These are phyloP conservation scores for Aquilaria agallochum DNA, from an alignment of 441 rosid genomes.

Conservation along the genomic window DNA sequence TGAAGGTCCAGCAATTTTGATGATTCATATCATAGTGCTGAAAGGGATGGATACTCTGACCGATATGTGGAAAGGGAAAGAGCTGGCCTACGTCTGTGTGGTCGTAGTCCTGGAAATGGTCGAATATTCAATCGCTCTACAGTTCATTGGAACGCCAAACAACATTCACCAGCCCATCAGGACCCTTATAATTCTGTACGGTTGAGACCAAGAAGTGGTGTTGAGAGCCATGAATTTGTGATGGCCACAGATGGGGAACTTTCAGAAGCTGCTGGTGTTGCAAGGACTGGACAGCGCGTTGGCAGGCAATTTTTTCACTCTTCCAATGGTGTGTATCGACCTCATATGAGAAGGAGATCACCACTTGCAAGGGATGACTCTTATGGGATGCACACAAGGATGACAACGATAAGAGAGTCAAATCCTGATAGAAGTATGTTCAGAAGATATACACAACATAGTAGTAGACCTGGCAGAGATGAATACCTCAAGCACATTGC, in stretches of 20 bases:
- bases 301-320: slow-evolving; percentile 31
- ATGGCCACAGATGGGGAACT: slow-evolving; percentile 23
- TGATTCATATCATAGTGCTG: slow-evolving; percentile 22
- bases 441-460: slow-evolving; percentile 30
- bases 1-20: slow-evolving; percentile 24
- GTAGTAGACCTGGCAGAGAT: slow-evolving; percentile 25
- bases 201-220: slow-evolving; percentile 26
- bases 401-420: slow-evolving; percentile 25
- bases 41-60: slow-evolving; percentile 22
- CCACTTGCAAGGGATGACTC: slow-evolving; percentile 23
- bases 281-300: slow-evolving; percentile 27
- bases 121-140: slow-evolving; percentile 19
- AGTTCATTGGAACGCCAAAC: slow-evolving; percentile 27
- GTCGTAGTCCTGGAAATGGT: slow-evolving; percentile 34
- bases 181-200: slow-evolving; percentile 26
- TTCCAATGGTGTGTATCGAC: slow-evolving; percentile 27
- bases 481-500: slow-evolving; percentile 28
- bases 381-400: slow-evolving; percentile 19
- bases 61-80: slow-evolving; percentile 33
- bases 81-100: slow-evolving; percentile 17
- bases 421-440: slow-evolving; percentile 34
- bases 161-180: slow-evolving; percentile 19
- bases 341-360: slow-evolving; percentile 25
- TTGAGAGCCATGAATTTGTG: slow-evolving; percentile 29
- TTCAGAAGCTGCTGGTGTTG: slow-evolving; percentile 20